phyloP scores from a whole-genome alignment of 202 grass and related monocot genomes.

The Carex sylvatica region DNA sequence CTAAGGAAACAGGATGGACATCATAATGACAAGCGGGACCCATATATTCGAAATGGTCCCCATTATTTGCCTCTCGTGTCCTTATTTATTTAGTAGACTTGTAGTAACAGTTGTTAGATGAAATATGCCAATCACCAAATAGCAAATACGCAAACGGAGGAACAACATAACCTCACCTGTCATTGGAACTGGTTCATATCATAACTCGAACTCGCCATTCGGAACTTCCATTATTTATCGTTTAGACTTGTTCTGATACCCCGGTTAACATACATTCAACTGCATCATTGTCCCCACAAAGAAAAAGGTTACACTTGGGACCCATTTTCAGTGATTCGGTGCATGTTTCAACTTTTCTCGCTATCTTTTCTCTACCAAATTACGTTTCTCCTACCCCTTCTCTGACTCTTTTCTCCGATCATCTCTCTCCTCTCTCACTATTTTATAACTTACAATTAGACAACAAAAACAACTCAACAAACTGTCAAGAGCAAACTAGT shows the following conservation, averaged over 20 bases:
- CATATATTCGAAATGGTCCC: background rate
- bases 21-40: background rate
- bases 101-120: background rate
- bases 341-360: background rate
- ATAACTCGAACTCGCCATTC: background rate
- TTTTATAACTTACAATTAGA: background rate
- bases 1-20: background rate
- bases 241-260: background rate
- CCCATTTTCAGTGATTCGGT: background rate
- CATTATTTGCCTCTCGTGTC: background rate
- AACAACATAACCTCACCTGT: background rate
- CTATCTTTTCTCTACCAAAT: background rate
- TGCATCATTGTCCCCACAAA: background rate
- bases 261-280: background rate
- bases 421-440: conserved; percentile 8
- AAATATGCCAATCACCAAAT: background rate
- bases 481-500: background rate
- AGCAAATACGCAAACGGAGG: background rate
- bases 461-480: conserved; percentile 16
- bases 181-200: conserved; percentile 4
- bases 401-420: conserved; percentile 17
- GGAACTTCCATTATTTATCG: background rate
- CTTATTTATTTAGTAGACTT: background rate
- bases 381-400: conserved; percentile 17
- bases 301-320: background rate